Conservation (phyloP, 805 yeast species). For the Ogataea pilisensis region DNA sequence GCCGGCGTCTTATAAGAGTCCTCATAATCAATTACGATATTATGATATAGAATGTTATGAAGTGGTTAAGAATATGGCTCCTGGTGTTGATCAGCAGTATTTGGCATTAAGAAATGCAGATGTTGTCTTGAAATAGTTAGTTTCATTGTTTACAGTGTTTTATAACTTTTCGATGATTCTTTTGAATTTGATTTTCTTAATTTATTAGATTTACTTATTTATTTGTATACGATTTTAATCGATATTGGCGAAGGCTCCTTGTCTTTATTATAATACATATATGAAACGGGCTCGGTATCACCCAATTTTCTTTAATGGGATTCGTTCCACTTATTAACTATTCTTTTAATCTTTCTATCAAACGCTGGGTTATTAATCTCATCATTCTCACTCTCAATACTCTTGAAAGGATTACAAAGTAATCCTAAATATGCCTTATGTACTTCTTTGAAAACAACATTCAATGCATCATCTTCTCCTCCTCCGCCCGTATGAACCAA, state of each 20-base stretch:
- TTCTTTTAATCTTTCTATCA: slow-evolving; percentile 24
- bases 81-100: slow-evolving; percentile 92
- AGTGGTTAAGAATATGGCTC: slow-evolving; percentile 70
- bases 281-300: not conserved
- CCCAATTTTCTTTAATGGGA: slow-evolving; percentile 4
- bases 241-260: too few species aligned
- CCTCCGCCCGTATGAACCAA: slow-evolving; percentile 5
- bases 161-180: too few species aligned
- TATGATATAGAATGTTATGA: slow-evolving; percentile 82
- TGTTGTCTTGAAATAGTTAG: slow-evolving; percentile 57
- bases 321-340: slow-evolving; percentile 24
- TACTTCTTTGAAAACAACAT: slow-evolving; percentile 36
- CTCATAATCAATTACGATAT: slow-evolving; percentile 70
- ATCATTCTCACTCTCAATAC: slow-evolving; percentile 26
- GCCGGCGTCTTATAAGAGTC: slow-evolving; percentile 69
- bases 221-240: too few species aligned
- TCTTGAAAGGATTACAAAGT: slow-evolving; percentile 61
- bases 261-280: not conserved
- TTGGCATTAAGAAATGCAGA: slow-evolving; percentile 84
- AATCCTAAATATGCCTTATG: slow-evolving; percentile 52
- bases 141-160: not conserved
- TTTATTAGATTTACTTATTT: too few species aligned
- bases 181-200: too few species aligned
- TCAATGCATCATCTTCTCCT: slow-evolving; percentile 13
- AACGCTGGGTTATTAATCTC: slow-evolving; percentile 30